phyloP scores from a whole-genome alignment of 2,329 filamentous ascomycete genomes.

The Arthrobotrys iridis region DNA sequence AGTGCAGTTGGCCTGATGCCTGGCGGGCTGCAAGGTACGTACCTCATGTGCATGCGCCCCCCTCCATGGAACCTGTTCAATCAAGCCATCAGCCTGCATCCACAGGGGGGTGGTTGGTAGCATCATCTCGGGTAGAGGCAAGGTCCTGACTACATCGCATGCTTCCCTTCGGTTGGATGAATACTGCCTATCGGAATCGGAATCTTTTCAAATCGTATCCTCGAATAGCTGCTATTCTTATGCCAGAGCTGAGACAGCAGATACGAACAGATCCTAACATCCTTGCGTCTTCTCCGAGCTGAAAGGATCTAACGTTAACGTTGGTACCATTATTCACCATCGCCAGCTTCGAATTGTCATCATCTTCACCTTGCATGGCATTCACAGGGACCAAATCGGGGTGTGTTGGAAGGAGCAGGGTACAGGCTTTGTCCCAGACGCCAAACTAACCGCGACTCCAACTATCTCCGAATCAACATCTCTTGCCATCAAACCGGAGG shows the following conservation, averaged over 20 bases:
- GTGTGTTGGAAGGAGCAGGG: neutral
- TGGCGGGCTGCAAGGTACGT: conserved; percentile 21
- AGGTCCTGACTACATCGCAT: neutral
- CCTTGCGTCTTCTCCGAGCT: conserved; percentile 5
- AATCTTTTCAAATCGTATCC: conserved; percentile 3
- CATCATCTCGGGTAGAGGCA: conserved; percentile 33
- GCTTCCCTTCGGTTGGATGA: conserved; percentile 38
- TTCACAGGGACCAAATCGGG: neutral
- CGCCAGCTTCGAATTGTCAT: neutral
- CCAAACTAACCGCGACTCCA: conserved; percentile 27
- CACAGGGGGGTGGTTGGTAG: neutral
- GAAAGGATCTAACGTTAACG: neutral
- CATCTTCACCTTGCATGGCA: neutral
- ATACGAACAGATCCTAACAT: conserved; percentile 11
- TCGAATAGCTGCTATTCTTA: conserved; percentile 27
- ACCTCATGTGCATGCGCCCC: neutral
- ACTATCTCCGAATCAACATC: conserved; percentile 5
- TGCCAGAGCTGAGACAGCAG: conserved; percentile 29
- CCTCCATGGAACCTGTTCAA: neutral
- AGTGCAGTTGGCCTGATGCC: conserved; percentile 21
- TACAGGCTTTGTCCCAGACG: conserved; percentile 18
- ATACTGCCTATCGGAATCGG: conserved; percentile 39
- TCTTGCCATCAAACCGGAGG: conserved; percentile 1
- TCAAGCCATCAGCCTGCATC: conserved; percentile 9
- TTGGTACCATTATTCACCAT: conserved; percentile 4